A percentile compares a stretch with the other conserved stretches of the same genome.
These are phyloP conservation scores for Ustilago tritici DNA, from an alignment of 1,284 basidiomycete genomes.

Conservation along the genomic window DNA sequence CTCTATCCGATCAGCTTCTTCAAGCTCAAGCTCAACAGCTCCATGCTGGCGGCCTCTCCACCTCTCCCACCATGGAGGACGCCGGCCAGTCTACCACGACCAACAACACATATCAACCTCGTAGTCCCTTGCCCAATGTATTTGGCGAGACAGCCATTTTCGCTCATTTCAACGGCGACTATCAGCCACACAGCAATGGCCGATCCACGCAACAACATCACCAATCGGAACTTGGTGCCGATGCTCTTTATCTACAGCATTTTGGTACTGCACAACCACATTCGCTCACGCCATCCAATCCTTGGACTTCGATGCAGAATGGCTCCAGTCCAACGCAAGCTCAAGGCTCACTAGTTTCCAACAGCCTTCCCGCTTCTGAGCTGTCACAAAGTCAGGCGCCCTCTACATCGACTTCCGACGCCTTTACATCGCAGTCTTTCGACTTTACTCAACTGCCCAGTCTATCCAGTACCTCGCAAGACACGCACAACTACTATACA, in stretches of 20 bases:
- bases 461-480: conserved; percentile 11
- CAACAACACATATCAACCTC: conserved; percentile 10
- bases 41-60: not conserved
- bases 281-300: not conserved
- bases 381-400: not conserved
- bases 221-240: not conserved
- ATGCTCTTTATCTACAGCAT: not conserved
- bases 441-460: conserved; percentile 19
- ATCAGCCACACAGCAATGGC: not conserved
- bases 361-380: conserved; percentile 14
- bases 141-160: conserved; percentile 5
- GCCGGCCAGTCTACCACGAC: conserved; percentile 5
- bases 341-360: not conserved
- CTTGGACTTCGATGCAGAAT: conserved; percentile 7
- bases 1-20: conserved; percentile 21
- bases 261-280: not conserved
- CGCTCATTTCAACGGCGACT: not conserved
- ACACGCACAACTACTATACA: conserved; percentile 26
- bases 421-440: conserved; percentile 13
- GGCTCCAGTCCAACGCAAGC: conserved; percentile 3
- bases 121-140: conserved; percentile 5
- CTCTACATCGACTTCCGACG: conserved; percentile 15
- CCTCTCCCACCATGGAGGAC: conserved; percentile 4
- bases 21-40: conserved; percentile 33
- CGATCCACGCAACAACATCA: conserved; percentile 6